phyloP scores from a whole-genome alignment of 148 eudicot genomes.

The Rhododendron ferrugineum region DNA sequence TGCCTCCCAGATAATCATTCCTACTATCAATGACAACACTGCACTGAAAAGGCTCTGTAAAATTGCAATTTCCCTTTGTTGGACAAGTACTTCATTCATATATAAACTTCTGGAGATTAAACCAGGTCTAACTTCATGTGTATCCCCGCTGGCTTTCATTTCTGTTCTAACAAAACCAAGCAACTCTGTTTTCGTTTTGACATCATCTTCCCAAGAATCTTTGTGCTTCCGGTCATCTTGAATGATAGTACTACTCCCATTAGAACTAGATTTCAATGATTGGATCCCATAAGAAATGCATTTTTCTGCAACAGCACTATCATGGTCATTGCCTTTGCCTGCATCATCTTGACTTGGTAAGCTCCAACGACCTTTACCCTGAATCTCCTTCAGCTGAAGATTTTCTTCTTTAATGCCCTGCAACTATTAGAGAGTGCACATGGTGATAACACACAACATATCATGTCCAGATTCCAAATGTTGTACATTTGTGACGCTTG shows the following conservation, averaged over 20 bases:
- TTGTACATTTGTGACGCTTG: background rate
- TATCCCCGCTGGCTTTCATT: conserved; percentile 15
- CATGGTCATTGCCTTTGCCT: conserved; percentile 12
- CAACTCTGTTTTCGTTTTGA: background rate
- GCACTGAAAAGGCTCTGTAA: conserved; percentile 61
- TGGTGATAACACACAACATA: background rate
- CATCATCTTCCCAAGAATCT: conserved; percentile 11
- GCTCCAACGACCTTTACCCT: conserved; percentile 38
- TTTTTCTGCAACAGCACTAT: background rate
- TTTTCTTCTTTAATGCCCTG: conserved; percentile 47
- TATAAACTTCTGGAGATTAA: conserved; percentile 20
- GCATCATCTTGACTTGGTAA: conserved; percentile 9
- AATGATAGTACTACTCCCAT: background rate
- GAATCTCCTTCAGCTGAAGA: conserved; percentile 42
- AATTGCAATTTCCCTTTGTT: conserved; percentile 45
- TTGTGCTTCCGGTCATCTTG: conserved; percentile 14
- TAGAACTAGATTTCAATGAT: conserved; percentile 7
- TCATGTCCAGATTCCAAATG: background rate
- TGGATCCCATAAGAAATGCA: conserved; percentile 11
- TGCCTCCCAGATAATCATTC: conserved; percentile 58
- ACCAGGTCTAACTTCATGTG: conserved; percentile 20
- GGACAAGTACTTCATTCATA: conserved; percentile 14
- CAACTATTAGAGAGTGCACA: conserved; percentile 35
- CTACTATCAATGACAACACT: conserved; percentile 62
- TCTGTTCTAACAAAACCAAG: background rate